phyloP scores from a whole-genome alignment of 2,329 filamentous ascomycete species.

The Didymella glomerata region DNA sequence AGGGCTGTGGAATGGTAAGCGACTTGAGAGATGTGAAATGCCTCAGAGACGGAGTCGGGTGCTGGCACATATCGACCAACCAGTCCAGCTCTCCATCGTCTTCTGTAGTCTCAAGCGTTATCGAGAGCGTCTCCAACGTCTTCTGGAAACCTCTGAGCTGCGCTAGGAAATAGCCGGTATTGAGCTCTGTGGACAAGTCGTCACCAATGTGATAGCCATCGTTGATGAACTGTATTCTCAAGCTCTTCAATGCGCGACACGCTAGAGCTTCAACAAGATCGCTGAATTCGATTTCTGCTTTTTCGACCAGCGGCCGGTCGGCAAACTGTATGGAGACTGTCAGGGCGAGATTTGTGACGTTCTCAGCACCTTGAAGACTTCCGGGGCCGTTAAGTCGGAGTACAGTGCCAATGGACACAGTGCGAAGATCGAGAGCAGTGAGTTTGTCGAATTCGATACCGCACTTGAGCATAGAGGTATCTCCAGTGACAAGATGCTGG shows the following conservation, averaged over 20 bases:
- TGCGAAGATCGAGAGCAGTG: conserved; percentile 25
- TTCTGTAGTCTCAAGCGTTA: conserved; percentile 25
- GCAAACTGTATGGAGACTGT: conserved; percentile 31
- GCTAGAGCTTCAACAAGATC: conserved; percentile 34
- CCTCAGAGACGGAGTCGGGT: conserved; percentile 19
- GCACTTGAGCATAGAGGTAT: conserved; percentile 29
- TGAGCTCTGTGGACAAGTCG: conserved; percentile 21
- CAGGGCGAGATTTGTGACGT: conserved; percentile 25
- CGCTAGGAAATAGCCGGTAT: conserved; percentile 27
- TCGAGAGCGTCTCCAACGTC: conserved; percentile 23
- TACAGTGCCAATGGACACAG: conserved; percentile 27
- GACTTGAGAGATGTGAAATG: conserved; percentile 22
- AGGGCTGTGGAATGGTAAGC: conserved; percentile 28
- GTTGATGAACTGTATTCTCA: conserved; percentile 30
- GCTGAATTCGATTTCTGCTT: conserved; percentile 27
- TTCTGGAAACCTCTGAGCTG: conserved; percentile 23
- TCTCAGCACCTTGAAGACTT: conserved; percentile 29
- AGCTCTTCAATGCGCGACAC: conserved; percentile 23
- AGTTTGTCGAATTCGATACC: conserved; percentile 26
- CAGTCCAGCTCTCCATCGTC: conserved; percentile 26
- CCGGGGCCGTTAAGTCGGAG: conserved; percentile 35
- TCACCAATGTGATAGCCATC: conserved; percentile 29
- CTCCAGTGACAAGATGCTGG: conserved; percentile 25
- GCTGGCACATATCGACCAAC: conserved; percentile 23
- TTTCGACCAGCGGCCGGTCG: conserved; percentile 24